phyloP scores from a whole-genome alignment of 768 basidiomycete species.

The Serendipita vermifera region DNA sequence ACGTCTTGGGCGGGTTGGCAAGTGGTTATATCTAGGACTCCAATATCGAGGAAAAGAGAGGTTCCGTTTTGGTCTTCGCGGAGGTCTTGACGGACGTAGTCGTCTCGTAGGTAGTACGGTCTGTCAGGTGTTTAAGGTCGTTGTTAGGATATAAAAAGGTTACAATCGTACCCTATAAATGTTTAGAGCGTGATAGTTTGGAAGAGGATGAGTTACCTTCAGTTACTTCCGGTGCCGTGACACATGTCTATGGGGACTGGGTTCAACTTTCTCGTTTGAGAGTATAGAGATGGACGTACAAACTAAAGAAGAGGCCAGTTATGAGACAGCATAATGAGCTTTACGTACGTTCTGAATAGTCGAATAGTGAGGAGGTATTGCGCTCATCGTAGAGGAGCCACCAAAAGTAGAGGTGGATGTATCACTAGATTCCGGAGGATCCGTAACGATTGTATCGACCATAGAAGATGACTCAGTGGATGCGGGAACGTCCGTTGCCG shows the following conservation, averaged over 20 bases:
- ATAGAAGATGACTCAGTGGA: too few relatives aligned
- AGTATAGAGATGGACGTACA: background rate
- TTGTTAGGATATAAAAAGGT: too few relatives aligned
- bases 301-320: background rate
- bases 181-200: too few relatives aligned
- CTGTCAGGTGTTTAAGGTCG: too few relatives aligned
- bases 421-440: background rate
- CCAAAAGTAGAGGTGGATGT: too few relatives aligned
- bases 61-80: slow-evolving; percentile 24
- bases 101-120: slow-evolving; percentile 22
- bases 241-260: background rate
- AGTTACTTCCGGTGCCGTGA: background rate
- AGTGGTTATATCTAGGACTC: slow-evolving; percentile 27
- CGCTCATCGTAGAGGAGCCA: too few relatives aligned
- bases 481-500: too few relatives aligned
- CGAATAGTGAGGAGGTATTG: background rate
- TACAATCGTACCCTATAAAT: too few relatives aligned
- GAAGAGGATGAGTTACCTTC: too few relatives aligned
- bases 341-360: slow-evolving; percentile 1
- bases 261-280: background rate
- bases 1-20: slow-evolving; percentile 26
- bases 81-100: slow-evolving; percentile 22
- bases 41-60: slow-evolving; percentile 26
- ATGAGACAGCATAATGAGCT: background rate
- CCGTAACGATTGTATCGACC: background rate